A percentile compares a stretch with the other conserved stretches of the same genome.
Conservation (phyloP, 202 grass and related monocot species). For the Saccharum hybrid region DNA sequence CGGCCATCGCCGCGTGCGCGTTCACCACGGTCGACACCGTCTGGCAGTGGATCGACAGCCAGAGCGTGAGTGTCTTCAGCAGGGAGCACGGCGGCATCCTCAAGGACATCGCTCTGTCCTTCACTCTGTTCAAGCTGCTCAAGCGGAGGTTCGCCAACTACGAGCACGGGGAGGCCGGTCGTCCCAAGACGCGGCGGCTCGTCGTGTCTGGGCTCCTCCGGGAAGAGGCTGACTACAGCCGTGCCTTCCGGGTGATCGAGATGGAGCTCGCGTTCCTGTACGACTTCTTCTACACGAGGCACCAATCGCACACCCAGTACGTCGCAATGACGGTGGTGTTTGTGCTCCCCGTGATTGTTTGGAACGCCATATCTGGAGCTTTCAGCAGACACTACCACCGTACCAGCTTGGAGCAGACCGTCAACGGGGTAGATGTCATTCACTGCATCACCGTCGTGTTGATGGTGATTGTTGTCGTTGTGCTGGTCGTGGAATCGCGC, state of each 20-base stretch:
- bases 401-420: slow-evolving; percentile 17
- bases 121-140: slow-evolving; percentile 42
- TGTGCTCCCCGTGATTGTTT: neutral
- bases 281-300: slow-evolving; percentile 42
- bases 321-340: neutral
- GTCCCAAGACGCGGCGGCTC: neutral
- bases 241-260: slow-evolving; percentile 31
- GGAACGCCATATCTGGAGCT: slow-evolving; percentile 16
- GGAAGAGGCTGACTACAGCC: neutral
- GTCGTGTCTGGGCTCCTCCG: slow-evolving; percentile 29
- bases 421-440: neutral
- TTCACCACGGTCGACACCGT: slow-evolving; percentile 17
- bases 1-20: neutral
- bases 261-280: slow-evolving; percentile 28
- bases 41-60: slow-evolving; percentile 20
- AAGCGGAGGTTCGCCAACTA: slow-evolving; percentile 23
- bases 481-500: slow-evolving; percentile 17
- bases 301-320: slow-evolving; percentile 21
- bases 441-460: neutral
- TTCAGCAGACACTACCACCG: slow-evolving; percentile 35
- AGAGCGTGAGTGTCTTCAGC: neutral
- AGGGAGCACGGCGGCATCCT: neutral
- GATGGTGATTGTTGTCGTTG: neutral
- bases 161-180: slow-evolving; percentile 4
- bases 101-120: slow-evolving; percentile 19